These are phyloP conservation scores for Niveomyces coronatus DNA, from an alignment of 2,329 filamentous ascomycete genomes.

Conservation along the genomic window DNA sequence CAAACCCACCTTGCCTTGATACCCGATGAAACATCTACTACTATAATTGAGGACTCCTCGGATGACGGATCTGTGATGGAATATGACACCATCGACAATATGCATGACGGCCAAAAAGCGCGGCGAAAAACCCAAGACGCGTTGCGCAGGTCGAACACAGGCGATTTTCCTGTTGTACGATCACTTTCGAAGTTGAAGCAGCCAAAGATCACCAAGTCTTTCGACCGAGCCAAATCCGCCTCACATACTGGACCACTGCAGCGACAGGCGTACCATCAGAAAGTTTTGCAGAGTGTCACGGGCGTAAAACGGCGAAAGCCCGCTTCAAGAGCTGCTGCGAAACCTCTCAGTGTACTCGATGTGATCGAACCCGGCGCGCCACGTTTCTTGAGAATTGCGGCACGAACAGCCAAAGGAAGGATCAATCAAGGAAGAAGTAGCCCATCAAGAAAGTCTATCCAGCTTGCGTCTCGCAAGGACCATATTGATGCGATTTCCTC, in stretches of 20 bases:
- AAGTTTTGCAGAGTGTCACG: constrained; percentile 6
- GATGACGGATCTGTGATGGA: constrained; percentile 33
- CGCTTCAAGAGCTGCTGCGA: constrained; percentile 23
- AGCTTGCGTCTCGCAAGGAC: constrained; percentile 49
- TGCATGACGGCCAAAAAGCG: constrained; percentile 35
- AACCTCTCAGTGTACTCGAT: constrained; percentile 49
- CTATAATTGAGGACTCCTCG: constrained; percentile 9
- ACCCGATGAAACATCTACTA: constrained; percentile 6
- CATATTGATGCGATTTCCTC: constrained; percentile 46
- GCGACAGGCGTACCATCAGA: background rate
- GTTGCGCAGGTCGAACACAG: constrained; percentile 12
- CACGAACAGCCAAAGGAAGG: constrained; percentile 41
- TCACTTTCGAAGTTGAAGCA: background rate
- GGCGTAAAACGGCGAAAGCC: constrained; percentile 9
- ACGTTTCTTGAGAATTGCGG: constrained; percentile 50
- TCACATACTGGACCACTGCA: background rate
- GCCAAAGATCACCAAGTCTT: constrained; percentile 4
- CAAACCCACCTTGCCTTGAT: constrained; percentile 18
- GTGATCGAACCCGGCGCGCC: constrained; percentile 43
- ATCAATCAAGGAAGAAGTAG: constrained; percentile 42
- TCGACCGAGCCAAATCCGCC: background rate
- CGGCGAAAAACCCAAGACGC: constrained; percentile 16
- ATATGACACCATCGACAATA: constrained; percentile 41
- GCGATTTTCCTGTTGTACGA: constrained; percentile 7
- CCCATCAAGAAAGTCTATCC: constrained; percentile 45